These are phyloP conservation scores for Sclerotinia nivalis DNA, from an alignment of 2,329 filamentous ascomycete genomes.

Conservation along the genomic window DNA sequence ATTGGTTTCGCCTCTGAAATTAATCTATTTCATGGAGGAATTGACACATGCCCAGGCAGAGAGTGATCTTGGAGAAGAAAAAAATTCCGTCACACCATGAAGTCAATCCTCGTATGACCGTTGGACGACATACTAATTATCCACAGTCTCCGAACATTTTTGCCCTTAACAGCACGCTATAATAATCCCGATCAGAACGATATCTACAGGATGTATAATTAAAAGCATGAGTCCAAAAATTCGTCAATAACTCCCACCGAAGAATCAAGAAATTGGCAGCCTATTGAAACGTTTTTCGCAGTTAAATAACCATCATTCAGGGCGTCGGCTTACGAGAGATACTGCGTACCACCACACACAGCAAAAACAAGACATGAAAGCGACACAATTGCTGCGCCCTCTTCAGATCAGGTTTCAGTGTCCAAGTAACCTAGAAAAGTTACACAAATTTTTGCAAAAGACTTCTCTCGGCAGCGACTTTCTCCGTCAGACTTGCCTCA, in stretches of 20 bases:
- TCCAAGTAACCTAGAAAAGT: not conserved
- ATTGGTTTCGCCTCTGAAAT: not conserved
- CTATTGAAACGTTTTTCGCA: not conserved
- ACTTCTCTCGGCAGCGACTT: not conserved
- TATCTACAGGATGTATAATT: not conserved
- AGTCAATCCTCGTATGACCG: not conserved
- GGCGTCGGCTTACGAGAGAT: too few species aligned
- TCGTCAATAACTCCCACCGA: not conserved
- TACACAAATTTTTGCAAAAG: not conserved
- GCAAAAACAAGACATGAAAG: not conserved
- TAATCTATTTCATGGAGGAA: not conserved
- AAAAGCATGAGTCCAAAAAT: not conserved
- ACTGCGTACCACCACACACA: not conserved
- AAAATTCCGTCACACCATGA: not conserved
- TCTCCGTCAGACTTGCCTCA: conserved; percentile 1
- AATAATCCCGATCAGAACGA: not conserved
- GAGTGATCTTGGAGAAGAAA: not conserved
- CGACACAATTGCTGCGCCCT: conserved; percentile 12
- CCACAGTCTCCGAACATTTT: not conserved
- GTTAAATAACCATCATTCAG: not conserved
- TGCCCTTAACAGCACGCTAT: not conserved
- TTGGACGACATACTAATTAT: not conserved
- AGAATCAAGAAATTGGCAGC: not conserved
- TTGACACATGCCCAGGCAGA: not conserved
- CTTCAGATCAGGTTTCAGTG: conserved; percentile 15